phyloP scores from a whole-genome alignment of 176 grass and related monocot species.

The Oropetium thomaeum region DNA sequence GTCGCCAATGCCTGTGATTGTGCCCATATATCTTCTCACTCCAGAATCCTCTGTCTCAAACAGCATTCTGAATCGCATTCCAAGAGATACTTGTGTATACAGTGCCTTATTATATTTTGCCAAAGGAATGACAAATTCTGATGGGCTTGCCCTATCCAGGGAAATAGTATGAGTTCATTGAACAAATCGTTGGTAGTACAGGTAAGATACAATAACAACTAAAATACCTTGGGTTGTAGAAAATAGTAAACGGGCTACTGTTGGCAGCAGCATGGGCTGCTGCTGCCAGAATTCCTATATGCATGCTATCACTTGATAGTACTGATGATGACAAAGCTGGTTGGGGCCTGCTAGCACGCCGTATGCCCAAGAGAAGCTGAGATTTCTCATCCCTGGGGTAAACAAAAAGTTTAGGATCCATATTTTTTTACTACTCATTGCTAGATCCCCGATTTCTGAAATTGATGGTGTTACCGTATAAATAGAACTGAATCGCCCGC shows the following conservation, averaged over 20 bases:
- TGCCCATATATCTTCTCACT: constrained; percentile 95
- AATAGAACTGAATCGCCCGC: constrained; percentile 96
- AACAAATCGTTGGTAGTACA: not conserved
- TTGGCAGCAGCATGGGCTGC: constrained; percentile 92
- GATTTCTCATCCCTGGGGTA: constrained; percentile 90
- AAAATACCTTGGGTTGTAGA: constrained; percentile 92
- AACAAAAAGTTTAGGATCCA: constrained; percentile 36
- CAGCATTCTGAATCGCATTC: constrained; percentile 98
- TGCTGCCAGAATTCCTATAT: constrained; percentile 95
- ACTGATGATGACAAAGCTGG: constrained; percentile 95
- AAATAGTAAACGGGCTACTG: constrained; percentile 94
- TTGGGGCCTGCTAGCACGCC: constrained; percentile 72
- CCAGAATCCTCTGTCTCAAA: constrained; percentile 99
- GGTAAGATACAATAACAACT: constrained; percentile 18
- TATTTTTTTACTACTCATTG: constrained; percentile 2
- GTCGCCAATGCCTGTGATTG: constrained; percentile 91
- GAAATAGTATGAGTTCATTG: constrained; percentile 18
- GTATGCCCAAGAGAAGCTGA: constrained; percentile 94
- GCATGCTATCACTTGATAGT: constrained; percentile 97
- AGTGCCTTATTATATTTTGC: constrained; percentile 96
- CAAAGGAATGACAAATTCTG: constrained; percentile 93
- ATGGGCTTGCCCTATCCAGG: constrained; percentile 76
- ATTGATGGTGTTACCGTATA: constrained; percentile 59
- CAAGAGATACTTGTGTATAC: constrained; percentile 96
- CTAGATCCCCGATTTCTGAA: constrained; percentile 7